Evolutionary conservation across 1,284 basidiomycete species (phyloP), one percentile per base, ranked within the genome.

Genomic region (Cryptococcus jaspeensis): DNA sequence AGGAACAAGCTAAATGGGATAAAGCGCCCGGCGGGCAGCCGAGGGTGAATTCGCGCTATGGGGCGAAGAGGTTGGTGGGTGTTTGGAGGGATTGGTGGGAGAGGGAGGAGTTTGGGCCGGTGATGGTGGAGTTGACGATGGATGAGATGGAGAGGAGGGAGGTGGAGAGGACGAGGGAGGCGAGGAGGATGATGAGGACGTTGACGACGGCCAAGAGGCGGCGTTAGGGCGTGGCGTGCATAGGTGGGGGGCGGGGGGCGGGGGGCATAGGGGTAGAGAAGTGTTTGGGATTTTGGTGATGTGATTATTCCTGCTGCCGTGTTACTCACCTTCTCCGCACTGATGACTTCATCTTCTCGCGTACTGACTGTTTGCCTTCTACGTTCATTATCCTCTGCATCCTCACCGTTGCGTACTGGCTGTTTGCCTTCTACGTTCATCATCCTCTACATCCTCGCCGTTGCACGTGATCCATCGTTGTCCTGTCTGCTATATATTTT

Each of bases 61-160:
- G 92, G 0, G 89, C 92, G 2, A 88, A 89, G 71, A 81, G 83
- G n/a, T 77, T 98, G 46, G 85, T 85, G 70, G 90, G 91, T 55
- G 88, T 94, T 1, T 99, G 94, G 92, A 81, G 93, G 50, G 95
- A 98, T 72, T 98, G 92, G 91, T 83, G 83, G 51, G 95, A 98
- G 70, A 85, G 88, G 36, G 88, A 91, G 71, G 91, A 94, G 74
- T 97, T 91, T 76, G 85, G 85, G 59, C 97, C 95, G n/a, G 81
- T 87, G 47, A 86, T 97, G 70, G 87, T 97, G 73, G 85, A 89
- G 56, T 75, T 98, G 57, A 89, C 82, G 12, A 85, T 87, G 25
- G 95, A 97, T 73, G 96, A 99, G 75, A 86, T 97, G 58, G 93
- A 95, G 74, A 83, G 85, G 73, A 83, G 91, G 58, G 90, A 98